Evolutionary conservation across 441 rosid genomes (phyloP).

Genomic region (Isatis lusitanica): DNA sequence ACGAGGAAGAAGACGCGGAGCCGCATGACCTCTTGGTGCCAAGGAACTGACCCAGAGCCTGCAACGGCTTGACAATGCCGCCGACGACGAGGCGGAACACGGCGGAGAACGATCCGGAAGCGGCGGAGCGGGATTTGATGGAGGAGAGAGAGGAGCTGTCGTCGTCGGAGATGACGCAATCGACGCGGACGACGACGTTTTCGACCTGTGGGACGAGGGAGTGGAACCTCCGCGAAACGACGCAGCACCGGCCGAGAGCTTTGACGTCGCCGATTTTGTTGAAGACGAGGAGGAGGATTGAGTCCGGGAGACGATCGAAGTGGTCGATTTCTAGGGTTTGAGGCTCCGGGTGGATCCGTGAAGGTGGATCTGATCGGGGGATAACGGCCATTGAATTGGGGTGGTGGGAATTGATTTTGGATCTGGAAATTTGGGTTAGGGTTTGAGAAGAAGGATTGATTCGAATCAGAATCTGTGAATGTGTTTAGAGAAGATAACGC

Average conservation of each 20-base stretch:
- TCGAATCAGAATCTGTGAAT: slow-evolving; percentile 23
- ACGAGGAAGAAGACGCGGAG: slow-evolving; percentile 39
- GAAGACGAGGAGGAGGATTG: slow-evolving; percentile 68
- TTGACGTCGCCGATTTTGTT: slow-evolving; percentile 84
- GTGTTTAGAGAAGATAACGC: slow-evolving; percentile 15
- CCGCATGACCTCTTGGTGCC: slow-evolving; percentile 46
- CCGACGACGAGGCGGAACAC: slow-evolving; percentile 55
- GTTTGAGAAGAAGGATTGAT: background rate
- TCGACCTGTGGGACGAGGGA: slow-evolving; percentile 80
- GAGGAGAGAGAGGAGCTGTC: slow-evolving; percentile 47
- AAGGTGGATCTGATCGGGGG: slow-evolving; percentile 59
- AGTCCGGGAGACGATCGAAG: slow-evolving; percentile 84
- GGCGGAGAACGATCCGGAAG: slow-evolving; percentile 42
- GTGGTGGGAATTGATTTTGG: background rate
- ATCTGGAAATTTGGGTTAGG: background rate
- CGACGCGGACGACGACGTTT: slow-evolving; percentile 79
- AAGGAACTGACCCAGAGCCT: slow-evolving; percentile 60
- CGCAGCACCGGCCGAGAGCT: slow-evolving; percentile 81
- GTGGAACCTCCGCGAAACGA: slow-evolving; percentile 71
- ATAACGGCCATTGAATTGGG: slow-evolving; percentile 31
- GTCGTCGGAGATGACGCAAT: slow-evolving; percentile 85
- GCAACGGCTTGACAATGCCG: slow-evolving; percentile 75
- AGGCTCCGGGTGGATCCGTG: slow-evolving; percentile 61
- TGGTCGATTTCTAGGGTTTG: slow-evolving; percentile 48
- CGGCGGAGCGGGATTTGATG: slow-evolving; percentile 27